Conservation (phyloP, 495 filamentous ascomycete genomes). For the Pseudotulostoma volvatum region DNA sequence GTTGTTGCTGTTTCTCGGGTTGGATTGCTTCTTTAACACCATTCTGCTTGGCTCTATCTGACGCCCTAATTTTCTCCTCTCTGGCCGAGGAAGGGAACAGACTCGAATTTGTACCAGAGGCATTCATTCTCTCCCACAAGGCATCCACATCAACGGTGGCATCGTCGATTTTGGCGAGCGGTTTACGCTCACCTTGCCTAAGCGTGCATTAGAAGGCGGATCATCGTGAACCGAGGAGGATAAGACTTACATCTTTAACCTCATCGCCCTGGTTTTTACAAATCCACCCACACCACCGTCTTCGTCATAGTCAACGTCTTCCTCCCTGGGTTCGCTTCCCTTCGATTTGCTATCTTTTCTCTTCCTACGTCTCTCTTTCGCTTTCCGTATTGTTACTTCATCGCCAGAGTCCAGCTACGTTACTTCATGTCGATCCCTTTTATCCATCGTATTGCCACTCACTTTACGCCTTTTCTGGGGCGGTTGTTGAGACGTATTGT, state of each 20-base stretch:
- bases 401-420: slow-evolving; percentile 50
- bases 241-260: slow-evolving; percentile 36
- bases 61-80: slow-evolving; percentile 3
- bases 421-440: too few species aligned
- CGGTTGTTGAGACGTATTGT: slow-evolving; percentile 16
- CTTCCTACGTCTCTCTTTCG: slow-evolving; percentile 37
- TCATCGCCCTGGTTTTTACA: slow-evolving; percentile 66
- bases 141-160: slow-evolving; percentile 81
- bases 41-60: slow-evolving; percentile 11
- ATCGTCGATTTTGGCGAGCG: slow-evolving; percentile 43
- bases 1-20: slow-evolving; percentile 4
- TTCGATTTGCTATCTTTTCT: slow-evolving; percentile 22
- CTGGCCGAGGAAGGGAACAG: slow-evolving; percentile 4
- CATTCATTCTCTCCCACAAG: slow-evolving; percentile 69
- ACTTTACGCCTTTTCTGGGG: slow-evolving; percentile 25
- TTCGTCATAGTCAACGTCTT: slow-evolving; percentile 37
- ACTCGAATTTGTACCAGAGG: slow-evolving; percentile 14
- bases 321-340: slow-evolving; percentile 27
- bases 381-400: slow-evolving; percentile 55
- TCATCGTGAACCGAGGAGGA: slow-evolving; percentile 2
- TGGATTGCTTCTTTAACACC: slow-evolving; percentile 7
- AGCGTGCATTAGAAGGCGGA: slow-evolving; percentile 2
- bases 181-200: slow-evolving; percentile 49
- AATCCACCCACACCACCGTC: slow-evolving; percentile 61
- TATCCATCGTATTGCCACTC: not conserved